Evolutionary conservation across 208 protist genomes (phyloP).

Genomic region (Trichomonas vaginalis): DNA sequence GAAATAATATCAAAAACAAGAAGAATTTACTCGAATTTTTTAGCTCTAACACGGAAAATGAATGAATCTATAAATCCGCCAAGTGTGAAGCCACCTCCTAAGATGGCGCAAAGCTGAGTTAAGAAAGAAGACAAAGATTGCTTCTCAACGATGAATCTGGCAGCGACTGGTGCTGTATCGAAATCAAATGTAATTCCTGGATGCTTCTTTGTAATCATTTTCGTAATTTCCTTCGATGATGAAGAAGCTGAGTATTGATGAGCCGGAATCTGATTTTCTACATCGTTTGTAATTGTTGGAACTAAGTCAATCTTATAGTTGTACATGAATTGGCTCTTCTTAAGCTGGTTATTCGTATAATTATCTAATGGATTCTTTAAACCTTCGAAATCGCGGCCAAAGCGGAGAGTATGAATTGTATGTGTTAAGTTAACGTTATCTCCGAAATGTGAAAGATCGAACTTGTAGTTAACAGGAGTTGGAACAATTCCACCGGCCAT

Average conservation of each 20-base stretch:
- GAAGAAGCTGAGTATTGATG: constrained; percentile 51
- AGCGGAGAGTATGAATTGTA: constrained; percentile 45
- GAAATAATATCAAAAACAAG: background rate
- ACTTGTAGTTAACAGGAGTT: background rate
- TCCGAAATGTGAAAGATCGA: background rate
- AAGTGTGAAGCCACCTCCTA: constrained; percentile 71
- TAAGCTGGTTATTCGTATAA: background rate
- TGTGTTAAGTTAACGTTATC: constrained; percentile 26
- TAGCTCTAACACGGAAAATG: constrained; percentile 29
- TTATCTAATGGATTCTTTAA: constrained; percentile 49
- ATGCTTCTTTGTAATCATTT: constrained; percentile 18
- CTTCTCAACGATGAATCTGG: constrained; percentile 49
- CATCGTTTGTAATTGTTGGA: constrained; percentile 39
- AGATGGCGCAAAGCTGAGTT: constrained; percentile 67
- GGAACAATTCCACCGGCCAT: background rate
- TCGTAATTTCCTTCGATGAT: background rate
- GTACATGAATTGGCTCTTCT: constrained; percentile 36
- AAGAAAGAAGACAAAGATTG: constrained; percentile 64
- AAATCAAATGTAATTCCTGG: constrained; percentile 62
- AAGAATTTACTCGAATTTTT: background rate
- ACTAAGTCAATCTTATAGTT: constrained; percentile 54
- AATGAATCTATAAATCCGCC: constrained; percentile 47
- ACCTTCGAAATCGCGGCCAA: constrained; percentile 51
- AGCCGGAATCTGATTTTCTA: constrained; percentile 31
- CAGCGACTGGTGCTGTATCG: constrained; percentile 64